Conservation (phyloP, 176 grass and related monocot species). For the Phragmites australis region DNA sequence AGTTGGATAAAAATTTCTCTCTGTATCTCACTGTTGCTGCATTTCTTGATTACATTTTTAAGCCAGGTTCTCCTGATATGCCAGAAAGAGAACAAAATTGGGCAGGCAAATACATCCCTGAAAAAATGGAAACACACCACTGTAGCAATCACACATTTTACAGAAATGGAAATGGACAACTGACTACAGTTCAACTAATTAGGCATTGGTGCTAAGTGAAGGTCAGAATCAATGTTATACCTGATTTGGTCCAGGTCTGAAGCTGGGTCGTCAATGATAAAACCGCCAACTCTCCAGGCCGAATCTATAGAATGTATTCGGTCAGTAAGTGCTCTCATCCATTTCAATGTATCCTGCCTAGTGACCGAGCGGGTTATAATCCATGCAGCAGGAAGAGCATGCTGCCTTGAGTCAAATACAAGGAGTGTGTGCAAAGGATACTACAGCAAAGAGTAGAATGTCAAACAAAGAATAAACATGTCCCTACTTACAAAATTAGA, state of each 20-base stretch:
- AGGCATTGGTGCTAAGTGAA: background rate
- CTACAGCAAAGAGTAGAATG: conserved; percentile 50
- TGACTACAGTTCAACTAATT: background rate
- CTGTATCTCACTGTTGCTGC: conserved; percentile 68
- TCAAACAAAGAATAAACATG: conserved; percentile 30
- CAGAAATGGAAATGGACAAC: background rate
- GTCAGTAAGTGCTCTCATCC: conserved; percentile 82
- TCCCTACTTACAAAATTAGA: background rate
- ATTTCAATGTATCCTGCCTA: conserved; percentile 75
- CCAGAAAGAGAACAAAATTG: conserved; percentile 83
- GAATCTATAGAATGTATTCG: conserved; percentile 65
- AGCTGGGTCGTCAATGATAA: conserved; percentile 80
- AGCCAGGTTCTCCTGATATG: conserved; percentile 83
- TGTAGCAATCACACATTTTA: conserved; percentile 12
- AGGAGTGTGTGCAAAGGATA: conserved; percentile 85
- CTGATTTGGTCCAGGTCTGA: conserved; percentile 81
- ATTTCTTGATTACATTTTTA: conserved; percentile 86
- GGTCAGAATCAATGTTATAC: conserved; percentile 23
- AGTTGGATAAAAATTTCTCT: conserved; percentile 66
- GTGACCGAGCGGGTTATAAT: conserved; percentile 86
- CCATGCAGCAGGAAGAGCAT: conserved; percentile 86
- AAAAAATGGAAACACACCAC: background rate
- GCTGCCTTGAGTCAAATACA: conserved; percentile 83
- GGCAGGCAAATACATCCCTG: conserved; percentile 77
- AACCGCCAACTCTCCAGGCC: conserved; percentile 64